A percentile compares a stretch with the other conserved stretches of the same genome.
These are phyloP conservation scores for Hortaea sp. DNA, from an alignment of 2,329 filamentous ascomycete species.

Conservation along the genomic window DNA sequence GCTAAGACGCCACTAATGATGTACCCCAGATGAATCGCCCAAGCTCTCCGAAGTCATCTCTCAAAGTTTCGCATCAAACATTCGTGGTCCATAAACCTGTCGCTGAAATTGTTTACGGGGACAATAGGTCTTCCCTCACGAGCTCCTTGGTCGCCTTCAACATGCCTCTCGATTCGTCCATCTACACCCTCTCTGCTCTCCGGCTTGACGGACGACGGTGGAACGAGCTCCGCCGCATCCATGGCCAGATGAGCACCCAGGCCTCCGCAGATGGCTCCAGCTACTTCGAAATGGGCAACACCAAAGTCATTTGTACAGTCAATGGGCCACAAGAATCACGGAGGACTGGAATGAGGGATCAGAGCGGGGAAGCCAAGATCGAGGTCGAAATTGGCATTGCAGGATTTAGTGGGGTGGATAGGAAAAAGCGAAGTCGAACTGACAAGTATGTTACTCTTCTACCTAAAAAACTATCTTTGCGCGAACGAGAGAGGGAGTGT, in stretches of 20 bases:
- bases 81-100: no score
- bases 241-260: constrained; percentile 85
- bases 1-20: no score
- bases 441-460: constrained; percentile 49
- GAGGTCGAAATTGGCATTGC: constrained; percentile 76
- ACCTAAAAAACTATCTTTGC: not conserved
- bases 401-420: constrained; percentile 78
- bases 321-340: constrained; percentile 69
- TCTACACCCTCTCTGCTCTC: constrained; percentile 72
- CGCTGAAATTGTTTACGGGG: no score
- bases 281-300: constrained; percentile 95
- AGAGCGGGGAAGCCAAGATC: constrained; percentile 53
- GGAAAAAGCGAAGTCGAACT: constrained; percentile 62
- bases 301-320: constrained; percentile 89
- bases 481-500: not conserved
- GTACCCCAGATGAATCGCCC: no score
- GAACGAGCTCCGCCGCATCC: constrained; percentile 88
- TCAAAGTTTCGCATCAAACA: no score
- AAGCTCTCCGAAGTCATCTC: no score
- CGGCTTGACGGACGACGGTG: constrained; percentile 68
- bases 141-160: constrained; percentile 6
- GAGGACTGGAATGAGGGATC: constrained; percentile 31
- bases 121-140: no score
- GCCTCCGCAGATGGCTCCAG: constrained; percentile 85
- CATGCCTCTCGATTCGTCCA: constrained; percentile 93